A percentile compares a stretch with the other conserved stretches of the same genome.
phyloP scores from a whole-genome alignment of 345 rosid genomes.

The Gossypium turneri region DNA sequence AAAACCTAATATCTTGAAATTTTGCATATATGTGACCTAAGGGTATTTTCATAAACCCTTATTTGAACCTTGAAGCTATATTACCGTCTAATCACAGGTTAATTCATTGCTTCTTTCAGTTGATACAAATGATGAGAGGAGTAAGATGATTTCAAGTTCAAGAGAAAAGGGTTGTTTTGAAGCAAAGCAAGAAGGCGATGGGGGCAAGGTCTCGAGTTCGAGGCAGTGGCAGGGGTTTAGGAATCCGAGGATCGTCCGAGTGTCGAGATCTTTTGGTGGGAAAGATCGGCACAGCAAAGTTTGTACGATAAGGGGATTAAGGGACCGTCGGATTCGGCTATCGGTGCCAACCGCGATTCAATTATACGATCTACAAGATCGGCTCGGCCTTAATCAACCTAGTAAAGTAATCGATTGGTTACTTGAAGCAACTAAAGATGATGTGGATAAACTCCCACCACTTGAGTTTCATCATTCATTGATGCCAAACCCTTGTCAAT shows the following conservation, averaged over 20 bases:
- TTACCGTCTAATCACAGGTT: neutral
- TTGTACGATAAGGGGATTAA: conserved; percentile 81
- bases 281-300: conserved; percentile 98
- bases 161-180: conserved; percentile 34
- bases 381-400: conserved; percentile 81
- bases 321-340: conserved; percentile 82
- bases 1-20: neutral
- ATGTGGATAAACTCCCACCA: conserved; percentile 85
- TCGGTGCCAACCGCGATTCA: conserved; percentile 94
- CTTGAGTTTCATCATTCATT: conserved; percentile 62
- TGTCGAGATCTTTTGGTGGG: conserved; percentile 73
- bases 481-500: conserved; percentile 19
- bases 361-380: conserved; percentile 82
- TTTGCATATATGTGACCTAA: neutral
- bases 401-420: conserved; percentile 95
- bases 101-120: conserved; percentile 3
- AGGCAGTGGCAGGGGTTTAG: conserved; percentile 83
- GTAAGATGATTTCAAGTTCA: conserved; percentile 51
- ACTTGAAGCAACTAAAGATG: conserved; percentile 64
- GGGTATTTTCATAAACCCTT: neutral
- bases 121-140: conserved; percentile 29
- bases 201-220: conserved; percentile 26
- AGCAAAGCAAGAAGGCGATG: conserved; percentile 57
- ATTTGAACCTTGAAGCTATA: neutral
- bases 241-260: conserved; percentile 89